Base-by-base conservation (phyloP, 306 rosid species). In the Neltuma alba region DNA sequence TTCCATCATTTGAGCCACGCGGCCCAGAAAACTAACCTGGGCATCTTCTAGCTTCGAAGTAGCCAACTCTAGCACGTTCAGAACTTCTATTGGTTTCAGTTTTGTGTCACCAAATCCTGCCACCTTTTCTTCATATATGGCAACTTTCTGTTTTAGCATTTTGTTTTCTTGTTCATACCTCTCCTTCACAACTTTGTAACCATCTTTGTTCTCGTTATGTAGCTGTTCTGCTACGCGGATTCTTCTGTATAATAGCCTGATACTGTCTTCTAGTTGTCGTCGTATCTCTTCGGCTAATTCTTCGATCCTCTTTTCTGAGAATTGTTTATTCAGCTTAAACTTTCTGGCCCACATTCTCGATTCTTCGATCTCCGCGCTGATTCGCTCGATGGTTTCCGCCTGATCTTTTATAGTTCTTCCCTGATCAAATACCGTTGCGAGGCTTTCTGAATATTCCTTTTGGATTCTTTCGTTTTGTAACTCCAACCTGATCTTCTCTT, bases 151-250 rank as follows among this genome's bases (percentile, higher is more conserved):
- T 69, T 52, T 67, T 2, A 94, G 82, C 0, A 38, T 63, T 71
- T 47, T 69, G 23, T 62, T 86, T 79, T 89, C 92, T 74, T 87
- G 69, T 76, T 89, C 86, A 21, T 86, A 86, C 72, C 75, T 87
- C 5, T 42, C 52, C 57, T 79, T 83, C 37, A 73, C 70, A 33
- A 63, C 15, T 70, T 76, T 87, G 86, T 80, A 87, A 72, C 83
- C 84, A 23, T 85, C 86, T 74, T 86, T 91, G 82, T 80, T 89
- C 33, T 94, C 93, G 6, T 57, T 81, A 66, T 91, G 91, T 28
- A 92, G 67, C 36, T 89, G 93, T 77, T 94, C 98, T 9, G 97
- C 88, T 1, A 91, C 90, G 48, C 81, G 87, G 83, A 94, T 77
- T 60, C 97, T 88, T 36, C 80, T 92, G 60, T 80, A 83, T 66